Base-by-base conservation (phyloP, 2,329 filamentous ascomycete species). In the Pseudocercospora ulei region DNA sequence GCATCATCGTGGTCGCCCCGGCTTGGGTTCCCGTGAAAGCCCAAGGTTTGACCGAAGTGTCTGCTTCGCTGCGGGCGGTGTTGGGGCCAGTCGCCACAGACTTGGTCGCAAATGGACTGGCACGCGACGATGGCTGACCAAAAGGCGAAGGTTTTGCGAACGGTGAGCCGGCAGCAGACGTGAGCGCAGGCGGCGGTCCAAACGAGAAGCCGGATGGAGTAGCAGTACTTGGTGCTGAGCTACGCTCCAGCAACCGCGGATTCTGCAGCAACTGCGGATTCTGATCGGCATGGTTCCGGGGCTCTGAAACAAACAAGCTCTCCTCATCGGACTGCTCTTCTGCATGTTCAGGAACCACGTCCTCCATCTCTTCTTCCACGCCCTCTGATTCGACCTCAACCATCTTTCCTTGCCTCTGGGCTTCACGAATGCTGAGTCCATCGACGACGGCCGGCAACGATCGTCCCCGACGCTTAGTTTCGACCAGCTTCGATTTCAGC, bases 371-470 rank as follows among this genome's bases (percentile, higher is more conserved):
- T 19, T 68, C 52, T n/a, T 33, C 30, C 5, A 12, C 18, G 11
- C 6, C 30, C 2, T 11, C 30, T 8, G 61, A 52, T 14, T 67
- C 51, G 14, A 55, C 56, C 5, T 60, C 59, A n/a, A 69, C 64
- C 26, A 76, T 58, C 60, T 73, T 63, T 5, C 68, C 69, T 28
- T 65, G 56, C 9, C 55, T 59, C 26, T 62, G 63, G 11, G 75
- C 72, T 49, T 71, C 64, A 28, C 61, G 60, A 29, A 76, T 66
- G 28, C 60, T 68, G 54, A 75, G 60, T 8, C 74, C 74, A 50
- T 71, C 66, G 37, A 78, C 70, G 17, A 79, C 59, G 5, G 74
- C 70, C 13, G 69, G 67, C n/a, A 75, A 56, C 1, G 64, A 68
- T 48, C 75, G 66, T 13, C 67, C 66, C 39, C 66, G 62, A 24